Percentiles rank a stretch among this genome's conserved stretches.
phyloP scores from a whole-genome alignment of 331 rosid genomes.

The Pyracantha coccinea region DNA sequence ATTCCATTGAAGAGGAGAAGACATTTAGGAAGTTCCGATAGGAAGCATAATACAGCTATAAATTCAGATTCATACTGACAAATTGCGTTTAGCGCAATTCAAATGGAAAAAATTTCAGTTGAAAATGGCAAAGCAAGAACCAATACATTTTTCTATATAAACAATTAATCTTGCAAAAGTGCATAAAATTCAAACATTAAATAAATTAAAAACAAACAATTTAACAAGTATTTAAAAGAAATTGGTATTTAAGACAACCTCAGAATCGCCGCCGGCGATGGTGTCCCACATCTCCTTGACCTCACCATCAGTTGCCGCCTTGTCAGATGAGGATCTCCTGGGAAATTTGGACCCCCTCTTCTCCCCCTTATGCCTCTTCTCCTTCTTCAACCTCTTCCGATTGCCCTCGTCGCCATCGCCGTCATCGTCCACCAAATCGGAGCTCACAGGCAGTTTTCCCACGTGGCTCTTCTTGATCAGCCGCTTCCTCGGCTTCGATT shows the following conservation, averaged over 20 bases:
- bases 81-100: not conserved
- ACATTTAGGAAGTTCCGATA: constrained; percentile 9
- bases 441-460: constrained; percentile 21
- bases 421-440: constrained; percentile 44
- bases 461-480: constrained; percentile 62
- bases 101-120: not conserved
- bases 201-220: not conserved
- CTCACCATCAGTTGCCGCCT: constrained; percentile 73
- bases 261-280: constrained; percentile 81
- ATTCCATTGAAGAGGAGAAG: constrained; percentile 11
- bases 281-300: constrained; percentile 99
- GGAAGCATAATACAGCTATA: not conserved
- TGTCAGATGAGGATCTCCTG: constrained; percentile 53
- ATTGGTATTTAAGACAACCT: constrained; percentile 36
- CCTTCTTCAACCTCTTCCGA: constrained; percentile 66
- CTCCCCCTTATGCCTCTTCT: constrained; percentile 71
- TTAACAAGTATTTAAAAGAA: not conserved
- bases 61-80: not conserved
- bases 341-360: constrained; percentile 37
- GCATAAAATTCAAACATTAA: not conserved
- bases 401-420: constrained; percentile 49
- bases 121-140: not conserved
- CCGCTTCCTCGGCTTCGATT: constrained; percentile 80
- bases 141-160: not conserved
- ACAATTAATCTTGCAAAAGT: not conserved